Base-by-base conservation (phyloP, 441 rosid genomes). In the Erodium trifolium region DNA sequence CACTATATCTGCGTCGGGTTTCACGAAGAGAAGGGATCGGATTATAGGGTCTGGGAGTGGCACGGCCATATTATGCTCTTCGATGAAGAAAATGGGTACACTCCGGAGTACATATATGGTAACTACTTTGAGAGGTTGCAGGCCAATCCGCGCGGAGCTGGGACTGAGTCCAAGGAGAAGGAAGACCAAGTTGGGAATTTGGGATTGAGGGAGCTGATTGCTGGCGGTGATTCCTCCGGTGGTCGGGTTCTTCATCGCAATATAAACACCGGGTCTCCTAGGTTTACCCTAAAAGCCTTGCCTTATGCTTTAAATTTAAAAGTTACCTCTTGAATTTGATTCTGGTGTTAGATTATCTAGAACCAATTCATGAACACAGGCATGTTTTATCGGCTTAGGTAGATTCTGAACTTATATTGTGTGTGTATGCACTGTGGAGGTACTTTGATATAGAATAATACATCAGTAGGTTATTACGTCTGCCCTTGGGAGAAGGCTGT, bases 91-190 rank as follows among this genome's bases (percentile, higher is more conserved):
- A 8, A 41, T 41, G 45, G 45, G 45, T 41, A 41, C 45, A 41
- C 45, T 41, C 97, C 98, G 0, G 99, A 92, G 87, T 94, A 92
- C 72, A 90, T 94, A 8, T 94, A 94, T 59, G 99, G 98, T 63
- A 90, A 94, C 77, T 90, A 94, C 82, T 94, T 94, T 63, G 98
- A 94, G 89, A 87, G 92, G 76, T 81, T 90, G 88, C 88, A 77
- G 65, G 84, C 77, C 47, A 88, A 71, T 67, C 35, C 53, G 0
- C 73, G 75, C 0, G 73, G 67, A 31, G 78, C 29, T 37, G 41
- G 7, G 41, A 37, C 8, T 9, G 80, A 65, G 18, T 77, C 77
- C 71, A 80, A 74, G 73, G 79, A 75, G 41, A 71, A 79, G 71
- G 87, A 71, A 62, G 78, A 78, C 73, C 78, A 77, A 55, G 77